Conservation (phyloP, 108 stramenopile genomes). For the Schizochytrium sp. region DNA sequence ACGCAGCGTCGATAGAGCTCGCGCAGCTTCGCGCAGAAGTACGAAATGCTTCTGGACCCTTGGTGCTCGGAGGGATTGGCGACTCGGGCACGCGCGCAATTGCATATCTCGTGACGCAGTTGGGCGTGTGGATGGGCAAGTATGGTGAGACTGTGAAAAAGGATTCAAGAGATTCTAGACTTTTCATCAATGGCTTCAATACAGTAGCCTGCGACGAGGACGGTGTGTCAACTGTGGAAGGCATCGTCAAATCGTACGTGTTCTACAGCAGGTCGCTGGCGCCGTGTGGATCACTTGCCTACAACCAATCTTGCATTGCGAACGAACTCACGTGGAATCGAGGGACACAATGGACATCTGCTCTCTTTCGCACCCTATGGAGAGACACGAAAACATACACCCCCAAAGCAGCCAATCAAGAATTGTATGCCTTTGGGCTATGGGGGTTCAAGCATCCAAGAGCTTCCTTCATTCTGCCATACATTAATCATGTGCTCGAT, state of each 20-base stretch:
- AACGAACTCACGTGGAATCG: background rate
- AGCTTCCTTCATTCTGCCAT: background rate
- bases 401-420: background rate
- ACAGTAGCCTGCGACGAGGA: background rate
- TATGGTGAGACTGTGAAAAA: background rate
- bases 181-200: background rate
- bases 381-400: background rate
- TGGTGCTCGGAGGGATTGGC: background rate
- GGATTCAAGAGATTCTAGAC: background rate
- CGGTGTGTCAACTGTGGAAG: background rate
- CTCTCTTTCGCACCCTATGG: background rate
- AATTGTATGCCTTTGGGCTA: background rate
- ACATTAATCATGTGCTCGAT: background rate
- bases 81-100: background rate
- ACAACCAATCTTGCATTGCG: background rate
- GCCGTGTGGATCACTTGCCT: background rate
- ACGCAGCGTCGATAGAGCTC: background rate
- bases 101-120: background rate
- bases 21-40: background rate
- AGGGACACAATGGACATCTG: background rate
- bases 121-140: constrained; percentile 11
- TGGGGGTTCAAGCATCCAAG: constrained; percentile 10
- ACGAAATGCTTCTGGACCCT: background rate
- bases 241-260: background rate
- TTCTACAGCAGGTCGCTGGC: background rate